phyloP scores from a whole-genome alignment of 1,139 yeast species.

The Saccharomyces hybrid region DNA sequence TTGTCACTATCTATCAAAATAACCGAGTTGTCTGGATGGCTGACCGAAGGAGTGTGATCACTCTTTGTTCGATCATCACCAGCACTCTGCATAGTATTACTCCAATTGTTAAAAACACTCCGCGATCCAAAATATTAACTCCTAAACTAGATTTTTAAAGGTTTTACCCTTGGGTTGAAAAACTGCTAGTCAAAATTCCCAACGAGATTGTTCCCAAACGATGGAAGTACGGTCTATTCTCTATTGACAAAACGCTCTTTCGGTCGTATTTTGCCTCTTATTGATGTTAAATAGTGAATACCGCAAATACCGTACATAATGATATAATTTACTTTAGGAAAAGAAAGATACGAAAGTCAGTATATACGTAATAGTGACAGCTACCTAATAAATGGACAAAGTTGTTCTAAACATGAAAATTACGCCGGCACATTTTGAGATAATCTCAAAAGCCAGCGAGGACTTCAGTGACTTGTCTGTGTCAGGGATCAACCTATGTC shows the following conservation, averaged over 20 bases:
- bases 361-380: neutral
- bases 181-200: neutral
- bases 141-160: neutral
- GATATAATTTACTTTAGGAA: neutral
- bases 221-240: neutral
- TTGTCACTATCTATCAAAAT: slow-evolving; percentile 27
- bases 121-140: neutral
- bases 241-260: neutral
- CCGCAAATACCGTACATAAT: neutral
- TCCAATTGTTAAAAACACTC: neutral
- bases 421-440: neutral
- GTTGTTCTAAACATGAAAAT: neutral
- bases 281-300: neutral
- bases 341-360: neutral
- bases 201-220: neutral
- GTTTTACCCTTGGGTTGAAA: neutral
- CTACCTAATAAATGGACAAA: neutral
- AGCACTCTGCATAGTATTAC: neutral
- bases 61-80: neutral
- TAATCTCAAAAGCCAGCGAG: neutral
- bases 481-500: no score
- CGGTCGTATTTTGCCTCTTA: neutral
- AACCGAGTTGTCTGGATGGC: slow-evolving; percentile 7
- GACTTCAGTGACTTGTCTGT: no score
- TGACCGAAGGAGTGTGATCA: neutral